Evolutionary conservation across 441 rosid species (phyloP), one percentile per base, ranked within the genome.

Genomic region (Populus hybrid): DNA sequence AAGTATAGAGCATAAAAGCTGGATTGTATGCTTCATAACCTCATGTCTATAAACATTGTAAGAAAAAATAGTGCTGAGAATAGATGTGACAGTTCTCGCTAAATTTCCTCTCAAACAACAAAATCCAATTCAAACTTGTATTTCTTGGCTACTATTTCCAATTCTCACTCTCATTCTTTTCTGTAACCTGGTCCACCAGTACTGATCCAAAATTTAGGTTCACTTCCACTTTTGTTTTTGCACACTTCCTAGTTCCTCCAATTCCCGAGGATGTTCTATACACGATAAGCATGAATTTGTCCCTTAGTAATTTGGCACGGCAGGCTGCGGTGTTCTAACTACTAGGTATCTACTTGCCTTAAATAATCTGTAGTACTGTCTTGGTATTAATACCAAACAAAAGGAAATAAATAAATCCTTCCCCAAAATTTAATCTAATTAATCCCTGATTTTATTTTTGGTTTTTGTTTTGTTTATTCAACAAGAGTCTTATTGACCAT

Each of bases 251-350:
- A 63, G 63, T 65, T 72, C 31, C 76, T 72, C 21, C 88, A 84
- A 85, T 86, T 88, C 84, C 91, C 87, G 67, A 86, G 69, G 82
- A 78, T 76, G 82, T 78, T 86, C 36, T 59, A 59, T 73, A 68
- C 63, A 56, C 73, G 67, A 76, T 45, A 70, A 56, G 59, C 31
- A 77, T 16, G 6, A 72, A 73, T 79, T 83, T 86, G 88, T 85
- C 84, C 45, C 67, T 64, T 82, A 74, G 82, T 82, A 72, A 70
- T 85, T 87, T 84, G 87, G 83, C 84, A 81, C 66, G 81, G 75
- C 80, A 76, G 78, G 74, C 80, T 73, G 80, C 79, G 77, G 73
- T 79, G 74, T 73, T 86, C 85, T 85, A 88, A 85, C 88, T 85
- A 84, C 87, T 69, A 83, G 82, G 84, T 69, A 72, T 74, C 56